Evolutionary conservation across 139 green algal species (phyloP).

Genomic region (Closterium sp.): DNA sequence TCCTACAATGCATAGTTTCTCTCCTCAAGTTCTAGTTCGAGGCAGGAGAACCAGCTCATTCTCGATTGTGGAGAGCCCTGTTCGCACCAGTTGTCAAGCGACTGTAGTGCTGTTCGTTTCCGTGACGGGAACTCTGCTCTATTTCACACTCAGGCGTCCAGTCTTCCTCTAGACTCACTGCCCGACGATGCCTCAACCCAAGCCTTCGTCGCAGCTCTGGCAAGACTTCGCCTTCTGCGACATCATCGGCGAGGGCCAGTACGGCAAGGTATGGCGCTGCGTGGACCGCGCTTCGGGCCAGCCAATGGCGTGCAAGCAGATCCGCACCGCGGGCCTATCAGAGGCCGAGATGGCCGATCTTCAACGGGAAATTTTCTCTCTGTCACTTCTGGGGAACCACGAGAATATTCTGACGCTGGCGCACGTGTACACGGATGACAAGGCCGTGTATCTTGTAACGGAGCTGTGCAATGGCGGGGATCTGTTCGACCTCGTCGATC

Average conservation of each 20-base stretch:
- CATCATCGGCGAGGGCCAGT: constrained; percentile 10
- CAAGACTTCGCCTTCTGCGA: background rate
- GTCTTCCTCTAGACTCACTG: background rate
- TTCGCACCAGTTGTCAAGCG: too few relatives aligned
- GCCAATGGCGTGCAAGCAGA: constrained; percentile 7
- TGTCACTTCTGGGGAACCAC: background rate
- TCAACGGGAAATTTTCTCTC: constrained; percentile 4
- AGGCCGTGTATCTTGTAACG: constrained; percentile 21
- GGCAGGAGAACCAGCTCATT: too few relatives aligned
- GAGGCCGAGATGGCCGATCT: constrained; percentile 5
- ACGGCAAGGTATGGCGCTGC: constrained; percentile 7
- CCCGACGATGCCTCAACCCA: background rate
- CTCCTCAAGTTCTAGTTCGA: too few relatives aligned
- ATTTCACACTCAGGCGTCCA: too few relatives aligned
- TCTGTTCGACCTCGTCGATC: constrained; percentile 6
- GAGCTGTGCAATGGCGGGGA: constrained; percentile 32
- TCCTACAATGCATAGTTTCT: too few relatives aligned
- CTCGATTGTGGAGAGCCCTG: too few relatives aligned
- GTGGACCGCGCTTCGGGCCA: background rate
- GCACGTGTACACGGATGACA: background rate
- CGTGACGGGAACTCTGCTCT: too few relatives aligned
- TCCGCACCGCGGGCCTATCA: background rate
- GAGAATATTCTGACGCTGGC: background rate
- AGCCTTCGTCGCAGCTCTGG: background rate
- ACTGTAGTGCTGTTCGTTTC: too few relatives aligned